Evolutionary conservation across 2,329 filamentous ascomycete species (phyloP), one percentile per base, ranked within the genome.

Genomic region (Colletotrichum euphorbiae): DNA sequence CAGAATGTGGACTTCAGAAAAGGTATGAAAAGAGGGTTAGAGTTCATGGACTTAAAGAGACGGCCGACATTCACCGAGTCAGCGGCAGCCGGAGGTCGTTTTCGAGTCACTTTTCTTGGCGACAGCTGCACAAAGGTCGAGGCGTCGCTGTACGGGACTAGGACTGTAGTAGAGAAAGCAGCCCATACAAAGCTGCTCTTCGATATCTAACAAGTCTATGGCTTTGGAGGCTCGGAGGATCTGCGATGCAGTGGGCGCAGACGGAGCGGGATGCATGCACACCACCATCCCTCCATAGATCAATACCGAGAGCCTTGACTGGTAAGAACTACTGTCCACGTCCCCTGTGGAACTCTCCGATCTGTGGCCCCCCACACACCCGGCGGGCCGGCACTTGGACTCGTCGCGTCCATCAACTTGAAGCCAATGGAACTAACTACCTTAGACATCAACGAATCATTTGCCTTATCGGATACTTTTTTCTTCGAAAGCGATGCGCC

Each of bases 291-390:
- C 24, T 40, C 45, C 31, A 60, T 17, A 28, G n/a, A n/a, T n/a
- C n/a, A n/a, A n/a, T n/a, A 21, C 21, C 21, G 21, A 21, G 21
- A 21, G 21, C 21, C 21, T 21, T 3, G 21, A 43, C 11, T 48
- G 50, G 24, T 56, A 38, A 56, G 38, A 45, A 62, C 40, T 42
- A 56, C 51, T 17, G 60, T 28, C 51, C 40, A 46, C 31, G 60
- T 43, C 42, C 38, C 48, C n/a, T 12, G 42, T 58, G 55, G 55
- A 46, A 46, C 55, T 48, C 15, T 28, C 42, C 24, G 28, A 48
- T 58, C 55, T 17, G 24, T 28, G 11, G 55, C 42, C 24, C 28
- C 43, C 28, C 51, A 54, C 12, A 19, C 31, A 36, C 15, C 11
- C 31, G 51, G 31, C 17, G 7, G 17, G 51, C 33, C 9, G 19